Evolutionary conservation across 78 protist species (phyloP), one percentile per base, ranked within the genome.

Genomic region (Dictyostelium purpureum): DNA sequence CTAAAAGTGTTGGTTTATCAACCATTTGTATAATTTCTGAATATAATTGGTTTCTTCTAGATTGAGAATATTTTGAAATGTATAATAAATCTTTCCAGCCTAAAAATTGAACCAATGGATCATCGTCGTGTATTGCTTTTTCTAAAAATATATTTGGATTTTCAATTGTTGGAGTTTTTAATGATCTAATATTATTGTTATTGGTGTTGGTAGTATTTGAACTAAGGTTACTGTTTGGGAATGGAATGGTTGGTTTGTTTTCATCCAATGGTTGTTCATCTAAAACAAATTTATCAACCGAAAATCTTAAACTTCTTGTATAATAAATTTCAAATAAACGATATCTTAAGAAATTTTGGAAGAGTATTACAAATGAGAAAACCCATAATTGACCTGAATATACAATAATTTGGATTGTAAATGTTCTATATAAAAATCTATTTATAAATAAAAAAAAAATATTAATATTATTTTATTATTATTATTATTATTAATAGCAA

Each of bases 51-150:
- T 28, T 4, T 52, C 89, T 45, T 67, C 89, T 66, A 35, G n/a
- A 21, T 26, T n/a, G 43, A 31, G 77, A 69, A 26, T 81, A 54
- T 69, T 81, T 71, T 49, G 79, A 69, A 2, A 81, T 24, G 69
- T 81, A 49, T 35, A 81, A 38, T 18, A 81, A 81, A 52, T 81
- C 89, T 37, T 73, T 42, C 89, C 89, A 81, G 18, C 77, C 89
- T 7, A 49, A 59, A 21, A 38, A 26, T 52, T 76, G 63, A 37
- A 76, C n/a, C 26, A 81, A 69, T 37, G 89, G 89, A 49, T 81
- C 89, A n/a, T 18, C 24, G 6, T 66, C 24, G 11, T 33, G 28
- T 0, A 81, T 42, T n/a, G 77, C 89, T 24, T 52, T 28, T 26
- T 67, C 47, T 69, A 81, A 81, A 28, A 81, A 81, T 4, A 81